A percentile compares a stretch with the other conserved stretches of the same genome.
Conservation (phyloP, 371 early-diverging fungal species). For the Mortierella sp. region DNA sequence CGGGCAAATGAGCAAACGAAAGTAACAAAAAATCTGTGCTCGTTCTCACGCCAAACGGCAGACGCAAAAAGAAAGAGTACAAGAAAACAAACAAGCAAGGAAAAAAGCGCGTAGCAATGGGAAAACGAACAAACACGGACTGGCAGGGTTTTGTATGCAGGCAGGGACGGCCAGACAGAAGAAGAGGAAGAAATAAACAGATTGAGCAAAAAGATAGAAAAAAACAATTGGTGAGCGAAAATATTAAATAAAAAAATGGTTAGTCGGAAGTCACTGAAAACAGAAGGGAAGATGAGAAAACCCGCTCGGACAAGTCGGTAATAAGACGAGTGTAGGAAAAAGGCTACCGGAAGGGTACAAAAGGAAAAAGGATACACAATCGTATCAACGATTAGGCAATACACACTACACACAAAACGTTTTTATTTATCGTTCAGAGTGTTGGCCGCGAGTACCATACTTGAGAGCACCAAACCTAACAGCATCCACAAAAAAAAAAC, state of each 20-base stretch:
- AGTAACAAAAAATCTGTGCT: background rate
- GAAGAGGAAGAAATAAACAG: background rate
- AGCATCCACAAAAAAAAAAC: background rate
- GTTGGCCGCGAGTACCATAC: background rate
- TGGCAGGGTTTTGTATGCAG: too few species aligned
- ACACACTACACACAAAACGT: too few species aligned
- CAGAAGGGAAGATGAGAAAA: background rate
- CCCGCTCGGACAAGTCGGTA: background rate
- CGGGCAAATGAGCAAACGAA: background rate
- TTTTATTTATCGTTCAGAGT: background rate
- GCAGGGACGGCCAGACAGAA: background rate
- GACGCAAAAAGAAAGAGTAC: background rate
- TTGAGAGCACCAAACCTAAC: background rate
- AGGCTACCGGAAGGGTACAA: background rate
- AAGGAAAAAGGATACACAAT: background rate
- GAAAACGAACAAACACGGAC: background rate
- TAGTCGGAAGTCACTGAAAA: background rate
- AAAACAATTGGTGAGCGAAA: too few species aligned
- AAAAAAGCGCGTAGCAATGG: background rate
- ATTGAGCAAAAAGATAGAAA: background rate
- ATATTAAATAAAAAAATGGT: background rate
- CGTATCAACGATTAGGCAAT: background rate
- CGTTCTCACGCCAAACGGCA: conserved; percentile 8
- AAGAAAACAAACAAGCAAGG: background rate
- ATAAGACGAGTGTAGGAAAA: background rate